Base-by-base conservation (phyloP, 305 asterid genomes). In the Ajuga reptans region DNA sequence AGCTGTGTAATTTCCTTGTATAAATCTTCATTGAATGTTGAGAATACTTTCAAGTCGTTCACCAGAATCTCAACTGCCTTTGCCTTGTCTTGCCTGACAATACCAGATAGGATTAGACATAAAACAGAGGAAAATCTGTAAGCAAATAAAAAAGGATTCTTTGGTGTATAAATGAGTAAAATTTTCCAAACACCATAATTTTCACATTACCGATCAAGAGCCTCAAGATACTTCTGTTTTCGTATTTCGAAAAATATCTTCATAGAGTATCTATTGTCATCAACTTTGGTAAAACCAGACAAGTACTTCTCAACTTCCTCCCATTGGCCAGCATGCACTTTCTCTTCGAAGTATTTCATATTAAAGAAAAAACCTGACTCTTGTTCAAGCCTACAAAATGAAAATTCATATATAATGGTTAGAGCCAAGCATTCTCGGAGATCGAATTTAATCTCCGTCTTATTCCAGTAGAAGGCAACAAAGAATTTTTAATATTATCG, bases 211-310 rank as follows among this genome's bases (percentile, higher is more conserved):
- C 84, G 53, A 78, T 89, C 96, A 71, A 89, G 93, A 68, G 96
- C 96, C 83, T 89, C 96, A 67, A 89, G 96, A 77, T 89, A 89
- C 77, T 89, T 89, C 84, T 89, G 96, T 80, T 89, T 89, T 72
- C 93, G 80, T 62, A 86, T 85, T 64, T 89, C 96, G 17, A 88
- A 88, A 75, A 86, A 88, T 63, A 88, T 88, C 87, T 88, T 88
- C 96, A 88, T 88, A 2, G 96, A 88, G 82, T 88, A 88, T 79
- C 96, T 76, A 72, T 88, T 88, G 72, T 88, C 96, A 50, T 88
- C 96, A 43, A 88, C 96, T 77, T 88, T 88, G 6, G 96, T 88
- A 75, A 86, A 88, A 54, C 96, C 93, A 34, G 96, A 89, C 67
- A 89, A 80, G 79, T 89, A 89, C 58, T 87, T 89, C 91, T 89